Evolutionary conservation across 495 filamentous ascomycete species (phyloP).

Genomic region (Extremus antarcticus): DNA sequence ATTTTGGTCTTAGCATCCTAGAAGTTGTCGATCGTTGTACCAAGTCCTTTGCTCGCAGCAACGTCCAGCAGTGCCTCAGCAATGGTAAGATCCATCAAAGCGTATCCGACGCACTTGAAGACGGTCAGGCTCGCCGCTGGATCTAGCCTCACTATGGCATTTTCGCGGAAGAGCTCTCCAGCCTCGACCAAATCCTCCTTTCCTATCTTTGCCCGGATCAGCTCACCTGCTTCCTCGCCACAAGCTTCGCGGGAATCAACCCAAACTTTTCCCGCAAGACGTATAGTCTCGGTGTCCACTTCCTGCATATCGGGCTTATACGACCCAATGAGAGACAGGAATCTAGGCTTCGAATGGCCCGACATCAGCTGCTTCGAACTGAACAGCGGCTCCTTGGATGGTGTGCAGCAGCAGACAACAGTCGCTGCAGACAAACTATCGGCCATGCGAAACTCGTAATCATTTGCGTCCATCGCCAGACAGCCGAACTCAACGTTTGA

Average conservation of each 20-base stretch:
- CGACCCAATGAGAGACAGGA: constrained; percentile 70
- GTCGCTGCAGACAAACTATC: constrained; percentile 46
- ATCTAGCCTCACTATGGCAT: constrained; percentile 27
- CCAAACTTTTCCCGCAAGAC: constrained; percentile 63
- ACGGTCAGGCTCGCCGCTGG: constrained; percentile 52
- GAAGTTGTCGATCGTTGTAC: not conserved
- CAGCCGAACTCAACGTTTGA: constrained; percentile 60
- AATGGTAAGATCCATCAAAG: constrained; percentile 68
- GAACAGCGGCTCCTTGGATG: constrained; percentile 49
- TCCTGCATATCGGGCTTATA: constrained; percentile 83
- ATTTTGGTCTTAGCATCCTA: not conserved
- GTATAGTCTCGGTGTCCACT: constrained; percentile 62
- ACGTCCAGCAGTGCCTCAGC: constrained; percentile 59
- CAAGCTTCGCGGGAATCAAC: constrained; percentile 76
- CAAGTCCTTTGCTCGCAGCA: not conserved
- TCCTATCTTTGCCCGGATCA: constrained; percentile 64
- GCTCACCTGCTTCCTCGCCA: constrained; percentile 77
- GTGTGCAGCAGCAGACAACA: constrained; percentile 75
- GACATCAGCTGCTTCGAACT: constrained; percentile 52
- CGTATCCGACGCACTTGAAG: constrained; percentile 73
- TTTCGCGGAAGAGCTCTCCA: constrained; percentile 70
- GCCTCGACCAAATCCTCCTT: constrained; percentile 72
- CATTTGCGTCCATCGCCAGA: constrained; percentile 44
- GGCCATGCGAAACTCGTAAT: constrained; percentile 16
- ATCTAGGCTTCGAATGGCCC: constrained; percentile 61